Evolutionary conservation across 345 rosid genomes (phyloP).

Genomic region (Eucalyptus tenuipes): DNA sequence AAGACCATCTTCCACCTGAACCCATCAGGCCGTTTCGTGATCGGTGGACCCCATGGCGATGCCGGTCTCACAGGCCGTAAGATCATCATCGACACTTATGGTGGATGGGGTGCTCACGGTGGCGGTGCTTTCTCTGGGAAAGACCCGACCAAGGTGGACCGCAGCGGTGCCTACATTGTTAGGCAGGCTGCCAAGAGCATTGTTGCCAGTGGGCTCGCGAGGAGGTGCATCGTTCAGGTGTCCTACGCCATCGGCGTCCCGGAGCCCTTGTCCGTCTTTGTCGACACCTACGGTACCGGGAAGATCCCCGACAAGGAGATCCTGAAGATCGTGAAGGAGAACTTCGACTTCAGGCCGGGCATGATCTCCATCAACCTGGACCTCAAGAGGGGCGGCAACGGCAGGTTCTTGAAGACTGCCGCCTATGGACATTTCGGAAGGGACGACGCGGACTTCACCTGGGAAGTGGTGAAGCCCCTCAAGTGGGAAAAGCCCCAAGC

Average conservation of each 20-base stretch:
- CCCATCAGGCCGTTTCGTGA: constrained; percentile 75
- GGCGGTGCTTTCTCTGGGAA: constrained; percentile 85
- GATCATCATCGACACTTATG: constrained; percentile 74
- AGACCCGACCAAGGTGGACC: constrained; percentile 71
- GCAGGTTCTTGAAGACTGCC: constrained; percentile 49
- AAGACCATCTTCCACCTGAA: constrained; percentile 80
- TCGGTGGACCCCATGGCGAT: constrained; percentile 76
- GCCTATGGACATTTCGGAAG: constrained; percentile 51
- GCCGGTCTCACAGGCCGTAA: constrained; percentile 80
- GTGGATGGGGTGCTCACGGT: constrained; percentile 79
- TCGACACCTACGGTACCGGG: constrained; percentile 36
- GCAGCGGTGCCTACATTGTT: constrained; percentile 72
- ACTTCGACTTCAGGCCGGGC: constrained; percentile 50
- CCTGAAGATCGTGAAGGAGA: constrained; percentile 49
- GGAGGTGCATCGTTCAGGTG: constrained; percentile 55
- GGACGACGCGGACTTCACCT: constrained; percentile 43
- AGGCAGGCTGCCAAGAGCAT: constrained; percentile 58
- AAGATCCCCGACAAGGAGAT: constrained; percentile 48
- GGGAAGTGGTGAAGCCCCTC: constrained; percentile 55
- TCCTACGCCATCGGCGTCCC: constrained; percentile 60
- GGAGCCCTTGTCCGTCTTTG: constrained; percentile 45
- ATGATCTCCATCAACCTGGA: constrained; percentile 51
- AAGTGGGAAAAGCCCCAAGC: constrained; percentile 30
- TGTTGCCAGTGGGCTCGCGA: constrained; percentile 40
- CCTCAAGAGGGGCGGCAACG: constrained; percentile 43